Conservation (phyloP, 495 filamentous ascomycete genomes). For the Aspergillus asperescens region DNA sequence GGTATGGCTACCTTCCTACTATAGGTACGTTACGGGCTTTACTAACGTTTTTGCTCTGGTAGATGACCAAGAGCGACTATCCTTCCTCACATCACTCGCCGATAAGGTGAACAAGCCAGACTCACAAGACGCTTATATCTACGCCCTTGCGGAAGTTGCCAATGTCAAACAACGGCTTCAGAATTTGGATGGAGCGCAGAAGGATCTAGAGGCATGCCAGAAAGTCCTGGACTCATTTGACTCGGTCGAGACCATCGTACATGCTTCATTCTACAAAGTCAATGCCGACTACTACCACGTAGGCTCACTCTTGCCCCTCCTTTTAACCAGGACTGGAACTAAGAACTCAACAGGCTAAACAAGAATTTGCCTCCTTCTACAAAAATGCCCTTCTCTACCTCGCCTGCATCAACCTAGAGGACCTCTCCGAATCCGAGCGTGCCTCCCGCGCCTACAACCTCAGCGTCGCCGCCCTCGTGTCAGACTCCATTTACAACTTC, state of each 20-base stretch:
- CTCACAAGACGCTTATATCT: conserved; percentile 95
- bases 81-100: conserved; percentile 77
- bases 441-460: conserved; percentile 85
- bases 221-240: conserved; percentile 86
- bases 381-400: conserved; percentile 97
- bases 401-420: conserved; percentile 81
- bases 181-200: conserved; percentile 70
- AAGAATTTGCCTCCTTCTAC: conserved; percentile 93
- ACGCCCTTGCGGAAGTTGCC: conserved; percentile 86
- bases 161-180: conserved; percentile 74
- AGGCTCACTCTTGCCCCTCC: conserved; percentile 5
- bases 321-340: not conserved
- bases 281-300: conserved; percentile 93
- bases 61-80: conserved; percentile 85
- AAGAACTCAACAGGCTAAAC: conserved; percentile 52
- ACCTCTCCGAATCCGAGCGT: conserved; percentile 66
- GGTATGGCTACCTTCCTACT: conserved; percentile 45
- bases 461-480: conserved; percentile 84
- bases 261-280: conserved; percentile 93
- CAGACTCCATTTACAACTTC: conserved; percentile 97
- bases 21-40: not conserved
- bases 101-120: conserved; percentile 86
- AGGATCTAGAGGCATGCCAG: conserved; percentile 83
- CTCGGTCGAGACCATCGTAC: conserved; percentile 90
- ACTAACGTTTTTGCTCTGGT: not conserved